Evolutionary conservation across 306 rosid genomes (phyloP).

Genomic region (Erythrophleum fordii): DNA sequence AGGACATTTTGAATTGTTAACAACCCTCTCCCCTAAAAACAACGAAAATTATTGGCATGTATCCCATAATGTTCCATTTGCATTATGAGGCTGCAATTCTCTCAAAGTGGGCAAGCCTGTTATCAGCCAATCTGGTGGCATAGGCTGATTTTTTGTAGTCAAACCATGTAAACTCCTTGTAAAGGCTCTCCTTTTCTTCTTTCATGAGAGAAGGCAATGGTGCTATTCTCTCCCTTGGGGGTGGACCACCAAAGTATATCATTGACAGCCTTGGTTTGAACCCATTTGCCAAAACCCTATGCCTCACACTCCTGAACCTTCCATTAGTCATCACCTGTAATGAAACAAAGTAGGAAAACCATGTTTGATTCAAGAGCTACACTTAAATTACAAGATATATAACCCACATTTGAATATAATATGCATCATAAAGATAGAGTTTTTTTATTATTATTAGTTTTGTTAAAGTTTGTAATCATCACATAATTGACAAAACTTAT

Average conservation of each 20-base stretch:
- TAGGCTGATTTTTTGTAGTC: conserved; percentile 70
- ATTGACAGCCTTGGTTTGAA: conserved; percentile 72
- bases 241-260: conserved; percentile 83
- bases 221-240: conserved; percentile 67
- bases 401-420: too few species aligned
- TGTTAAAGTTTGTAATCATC: too few species aligned
- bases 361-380: too few species aligned
- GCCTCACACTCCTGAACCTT: conserved; percentile 75
- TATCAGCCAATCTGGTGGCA: conserved; percentile 63
- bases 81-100: conserved; percentile 54
- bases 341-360: too few species aligned
- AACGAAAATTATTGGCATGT: background rate
- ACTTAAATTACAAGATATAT: too few species aligned
- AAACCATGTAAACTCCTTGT: conserved; percentile 83
- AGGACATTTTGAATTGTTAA: too few species aligned
- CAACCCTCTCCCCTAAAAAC: too few species aligned
- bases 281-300: conserved; percentile 73
- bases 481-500: too few species aligned
- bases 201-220: conserved; percentile 68
- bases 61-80: background rate
- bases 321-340: conserved; percentile 86
- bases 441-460: too few species aligned
- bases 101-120: conserved; percentile 74
- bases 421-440: too few species aligned
- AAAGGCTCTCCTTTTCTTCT: conserved; percentile 66